Evolutionary conservation across 2,329 filamentous ascomycete species (phyloP).

Genomic region (Calycina marina): DNA sequence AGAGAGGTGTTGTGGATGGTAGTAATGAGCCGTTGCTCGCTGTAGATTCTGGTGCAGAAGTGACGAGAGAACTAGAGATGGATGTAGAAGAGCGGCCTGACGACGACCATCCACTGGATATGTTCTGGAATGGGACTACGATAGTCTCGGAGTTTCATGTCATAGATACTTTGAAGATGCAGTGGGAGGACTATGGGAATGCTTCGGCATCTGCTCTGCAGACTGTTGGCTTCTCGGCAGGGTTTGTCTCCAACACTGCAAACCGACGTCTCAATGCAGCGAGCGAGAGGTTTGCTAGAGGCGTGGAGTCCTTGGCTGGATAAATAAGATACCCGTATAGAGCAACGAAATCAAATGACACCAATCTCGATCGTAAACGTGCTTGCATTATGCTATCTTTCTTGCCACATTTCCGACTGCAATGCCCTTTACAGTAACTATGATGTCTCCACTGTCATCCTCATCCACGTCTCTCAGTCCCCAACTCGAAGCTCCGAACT

Average conservation of each 20-base stretch:
- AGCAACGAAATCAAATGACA: conserved; percentile 2
- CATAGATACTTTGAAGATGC: conserved; percentile 18
- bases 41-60: conserved; percentile 8
- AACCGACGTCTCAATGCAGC: conserved; percentile 17
- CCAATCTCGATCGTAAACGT: conserved; percentile 2
- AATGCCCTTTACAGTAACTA: conserved; percentile 81
- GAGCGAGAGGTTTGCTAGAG: conserved; percentile 5
- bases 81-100: conserved; percentile 9
- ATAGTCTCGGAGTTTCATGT: conserved; percentile 22
- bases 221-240: conserved; percentile 17
- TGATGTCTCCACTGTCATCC: conserved; percentile 49
- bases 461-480: conserved; percentile 64
- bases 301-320: conserved; percentile 8
- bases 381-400: conserved; percentile 51
- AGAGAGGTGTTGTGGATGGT: conserved; percentile 16
- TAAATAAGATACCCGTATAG: conserved; percentile 1
- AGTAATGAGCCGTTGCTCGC: not conserved
- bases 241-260: conserved; percentile 14
- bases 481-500: conserved; percentile 87
- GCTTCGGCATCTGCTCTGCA: conserved; percentile 18
- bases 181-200: conserved; percentile 19
- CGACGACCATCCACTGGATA: conserved; percentile 17
- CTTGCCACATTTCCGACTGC: conserved; percentile 91
- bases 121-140: conserved; percentile 20
- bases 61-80: conserved; percentile 14